These are phyloP conservation scores for Diaporthe vaccinii DNA, from an alignment of 2,329 filamentous ascomycete genomes.

Conservation along the genomic window DNA sequence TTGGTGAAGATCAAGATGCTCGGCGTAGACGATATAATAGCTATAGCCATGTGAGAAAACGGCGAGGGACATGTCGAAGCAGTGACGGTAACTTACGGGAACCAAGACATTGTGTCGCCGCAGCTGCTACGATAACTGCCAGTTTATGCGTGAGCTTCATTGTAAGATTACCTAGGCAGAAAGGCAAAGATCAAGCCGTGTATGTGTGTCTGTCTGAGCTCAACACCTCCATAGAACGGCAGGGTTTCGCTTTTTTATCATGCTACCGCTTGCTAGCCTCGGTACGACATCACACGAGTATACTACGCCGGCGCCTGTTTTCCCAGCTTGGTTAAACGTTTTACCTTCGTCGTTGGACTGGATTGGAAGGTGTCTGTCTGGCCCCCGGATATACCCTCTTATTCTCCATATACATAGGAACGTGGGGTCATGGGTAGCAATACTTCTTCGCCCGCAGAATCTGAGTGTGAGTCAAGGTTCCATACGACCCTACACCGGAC, in stretches of 20 bases:
- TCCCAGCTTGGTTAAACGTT: neutral
- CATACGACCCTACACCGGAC: neutral
- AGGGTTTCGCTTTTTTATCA: neutral
- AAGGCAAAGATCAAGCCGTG: neutral
- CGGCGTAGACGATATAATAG: neutral
- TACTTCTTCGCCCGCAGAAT: neutral
- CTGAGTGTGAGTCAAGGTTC: neutral
- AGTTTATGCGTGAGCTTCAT: neutral
- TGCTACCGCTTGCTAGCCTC: neutral
- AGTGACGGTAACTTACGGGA: neutral
- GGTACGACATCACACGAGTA: neutral
- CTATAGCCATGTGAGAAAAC: neutral
- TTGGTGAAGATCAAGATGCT: conserved; percentile 17
- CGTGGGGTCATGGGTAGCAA: neutral
- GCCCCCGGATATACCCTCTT: neutral
- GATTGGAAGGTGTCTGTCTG: neutral
- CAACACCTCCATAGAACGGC: neutral
- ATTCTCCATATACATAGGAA: neutral
- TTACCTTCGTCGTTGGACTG: neutral
- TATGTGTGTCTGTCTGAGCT: neutral
- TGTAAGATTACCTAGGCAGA: too few relatives aligned
- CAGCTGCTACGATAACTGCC: neutral
- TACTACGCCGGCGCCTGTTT: neutral
- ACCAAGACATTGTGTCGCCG: neutral
- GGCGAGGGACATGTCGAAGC: neutral